Evolutionary conservation across 441 rosid genomes (phyloP).

Genomic region (Breynia disticha): DNA sequence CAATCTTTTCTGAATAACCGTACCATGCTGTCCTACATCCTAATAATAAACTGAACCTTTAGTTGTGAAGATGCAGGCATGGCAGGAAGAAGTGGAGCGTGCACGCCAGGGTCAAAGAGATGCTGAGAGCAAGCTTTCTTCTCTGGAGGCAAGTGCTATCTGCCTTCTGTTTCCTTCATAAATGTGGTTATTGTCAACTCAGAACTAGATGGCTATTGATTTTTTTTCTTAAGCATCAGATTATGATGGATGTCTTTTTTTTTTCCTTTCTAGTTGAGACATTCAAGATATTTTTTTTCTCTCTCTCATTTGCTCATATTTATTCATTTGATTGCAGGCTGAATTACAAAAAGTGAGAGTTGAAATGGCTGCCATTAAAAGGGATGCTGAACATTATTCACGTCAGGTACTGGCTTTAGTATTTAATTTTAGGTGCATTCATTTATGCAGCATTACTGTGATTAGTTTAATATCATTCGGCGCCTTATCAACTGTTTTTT

Average conservation of each 20-base stretch:
- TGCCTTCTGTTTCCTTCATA: slow-evolving; percentile 8
- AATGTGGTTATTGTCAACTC: slow-evolving; percentile 9
- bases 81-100: slow-evolving; percentile 95
- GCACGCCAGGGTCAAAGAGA: slow-evolving; percentile 96
- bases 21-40: background rate
- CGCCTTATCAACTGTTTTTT: slow-evolving; percentile 17
- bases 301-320: background rate
- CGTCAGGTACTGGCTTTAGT: slow-evolving; percentile 52
- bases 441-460: background rate
- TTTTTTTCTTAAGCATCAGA: slow-evolving; percentile 5
- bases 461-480: background rate
- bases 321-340: slow-evolving; percentile 46
- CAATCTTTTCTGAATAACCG: background rate
- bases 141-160: slow-evolving; percentile 56
- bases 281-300: too few species aligned
- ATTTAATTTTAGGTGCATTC: background rate
- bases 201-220: background rate
- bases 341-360: slow-evolving; percentile 94
- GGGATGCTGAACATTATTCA: slow-evolving; percentile 98
- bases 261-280: too few species aligned
- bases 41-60: slow-evolving; percentile 7
- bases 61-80: slow-evolving; percentile 69
- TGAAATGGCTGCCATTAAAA: slow-evolving; percentile 96
- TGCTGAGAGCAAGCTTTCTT: slow-evolving; percentile 88
- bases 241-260: background rate